Evolutionary conservation across 345 rosid genomes (phyloP), one percentile per base, ranked within the genome.

Genomic region (Citrus trifoliata): DNA sequence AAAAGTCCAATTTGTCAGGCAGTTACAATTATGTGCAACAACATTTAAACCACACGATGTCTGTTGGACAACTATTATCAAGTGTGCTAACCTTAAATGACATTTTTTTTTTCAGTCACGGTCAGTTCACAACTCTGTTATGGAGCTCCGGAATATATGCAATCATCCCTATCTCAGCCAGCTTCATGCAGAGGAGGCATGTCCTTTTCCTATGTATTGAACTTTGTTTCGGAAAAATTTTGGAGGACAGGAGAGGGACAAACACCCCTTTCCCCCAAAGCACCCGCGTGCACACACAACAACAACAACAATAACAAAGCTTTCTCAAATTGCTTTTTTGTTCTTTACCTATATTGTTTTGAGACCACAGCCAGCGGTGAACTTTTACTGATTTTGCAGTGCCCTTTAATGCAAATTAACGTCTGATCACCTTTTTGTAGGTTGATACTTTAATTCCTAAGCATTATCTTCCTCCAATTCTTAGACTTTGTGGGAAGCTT

Each of bases 151-250:
- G 33, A 94, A 94, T 82, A 94, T 94, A 77, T 94, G 97, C 88
- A 94, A 94, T 87, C 98, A 94, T 84, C 98, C 97, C 28, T 94
- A 94, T 85, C 87, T 94, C 81, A 94, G 98, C 87, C 98, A 94
- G 84, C 97, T 94, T 86, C 98, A 94, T 75, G 84, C 88, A 46
- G 98, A 94, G 30, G 97, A 94, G 97, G 98, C 83, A 86, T 82
- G 83, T 67, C 56, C 51, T 79, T 79, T 81, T 33, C 67, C 68
- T 71, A 46, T 58, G 62, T 56, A 38, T 33, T 63, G 46, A 38
- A 79, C 46, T 53, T 37, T 59, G 64, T 64, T 77, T 73, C 8
- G 10, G 32, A 67, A 75, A 66, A 67, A 24, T 74, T 74, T 48
- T 69, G 59, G 53, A 53, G 77, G 59, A 28, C 32, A 48, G 61